Conservation (phyloP, 352 stramenopile species). For the Elongisporangium undulatum region DNA sequence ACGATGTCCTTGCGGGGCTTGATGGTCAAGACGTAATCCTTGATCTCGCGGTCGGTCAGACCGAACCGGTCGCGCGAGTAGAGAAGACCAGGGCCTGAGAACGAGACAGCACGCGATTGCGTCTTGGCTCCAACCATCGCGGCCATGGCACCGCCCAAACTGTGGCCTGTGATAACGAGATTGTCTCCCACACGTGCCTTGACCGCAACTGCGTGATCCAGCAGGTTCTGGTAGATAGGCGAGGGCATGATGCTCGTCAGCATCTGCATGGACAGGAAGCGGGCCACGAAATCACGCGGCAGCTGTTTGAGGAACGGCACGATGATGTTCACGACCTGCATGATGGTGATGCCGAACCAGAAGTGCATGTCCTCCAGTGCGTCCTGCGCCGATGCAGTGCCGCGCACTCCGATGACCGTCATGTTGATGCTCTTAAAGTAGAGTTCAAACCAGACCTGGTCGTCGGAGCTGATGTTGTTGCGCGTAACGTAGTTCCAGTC, state of each 20-base stretch:
- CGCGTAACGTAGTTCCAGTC: conserved; percentile 70
- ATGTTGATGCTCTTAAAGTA: conserved; percentile 77
- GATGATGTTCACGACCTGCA: conserved; percentile 77
- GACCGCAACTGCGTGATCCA: conserved; percentile 47
- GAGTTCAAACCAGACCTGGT: conserved; percentile 79
- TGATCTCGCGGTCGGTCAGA: conserved; percentile 49
- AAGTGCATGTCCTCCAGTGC: conserved; percentile 83
- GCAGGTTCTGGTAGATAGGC: conserved; percentile 51
- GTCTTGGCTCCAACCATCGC: conserved; percentile 74
- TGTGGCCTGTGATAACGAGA: conserved; percentile 74
- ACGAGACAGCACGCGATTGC: conserved; percentile 66
- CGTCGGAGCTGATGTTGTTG: conserved; percentile 65
- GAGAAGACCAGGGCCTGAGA: conserved; percentile 66
- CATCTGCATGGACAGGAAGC: conserved; percentile 72
- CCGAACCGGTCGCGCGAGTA: conserved; percentile 74
- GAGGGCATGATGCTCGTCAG: conserved; percentile 56
- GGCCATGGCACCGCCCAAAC: conserved; percentile 68
- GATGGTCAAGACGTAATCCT: conserved; percentile 78
- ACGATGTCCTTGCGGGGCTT: conserved; percentile 79
- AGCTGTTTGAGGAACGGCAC: conserved; percentile 84
- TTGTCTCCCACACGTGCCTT: conserved; percentile 40
- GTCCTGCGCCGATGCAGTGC: conserved; percentile 72
- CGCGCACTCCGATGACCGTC: conserved; percentile 78
- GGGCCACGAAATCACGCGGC: conserved; percentile 59
- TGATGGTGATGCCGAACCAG: conserved; percentile 85